Conservation (phyloP, 140 eudicot species). For the Erigeron philadelphicus region DNA sequence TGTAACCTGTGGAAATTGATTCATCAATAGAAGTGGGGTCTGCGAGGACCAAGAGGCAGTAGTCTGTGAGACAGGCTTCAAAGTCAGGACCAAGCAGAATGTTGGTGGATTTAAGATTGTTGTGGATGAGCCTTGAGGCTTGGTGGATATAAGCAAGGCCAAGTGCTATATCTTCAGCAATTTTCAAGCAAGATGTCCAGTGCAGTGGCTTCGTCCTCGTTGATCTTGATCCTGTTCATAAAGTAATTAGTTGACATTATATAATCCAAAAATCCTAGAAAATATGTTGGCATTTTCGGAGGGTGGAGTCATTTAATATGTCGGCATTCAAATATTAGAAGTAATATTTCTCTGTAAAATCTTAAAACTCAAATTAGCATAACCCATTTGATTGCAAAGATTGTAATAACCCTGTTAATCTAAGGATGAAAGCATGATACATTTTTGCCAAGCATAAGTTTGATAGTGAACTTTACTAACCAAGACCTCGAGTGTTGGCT, state of each 20-base stretch:
- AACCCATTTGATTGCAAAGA: too few species aligned
- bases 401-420: too few species aligned
- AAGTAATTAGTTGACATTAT: neutral
- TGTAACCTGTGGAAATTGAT: constrained; percentile 46
- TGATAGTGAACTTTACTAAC: too few species aligned
- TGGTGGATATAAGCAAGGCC: constrained; percentile 91
- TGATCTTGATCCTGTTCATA: constrained; percentile 63
- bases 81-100: constrained; percentile 74
- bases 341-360: too few species aligned
- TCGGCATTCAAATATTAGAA: neutral
- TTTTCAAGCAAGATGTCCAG: constrained; percentile 85
- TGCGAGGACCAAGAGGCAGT: constrained; percentile 54
- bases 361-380: too few species aligned
- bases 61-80: constrained; percentile 81
- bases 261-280: neutral
- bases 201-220: constrained; percentile 80
- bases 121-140: constrained; percentile 65
- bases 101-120: constrained; percentile 78
- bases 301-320: neutral
- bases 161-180: constrained; percentile 79
- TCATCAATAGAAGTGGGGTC: constrained; percentile 48
- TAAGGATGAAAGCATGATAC: too few species aligned
- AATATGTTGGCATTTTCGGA: neutral
- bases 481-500: too few species aligned
- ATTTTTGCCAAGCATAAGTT: too few species aligned